These are phyloP conservation scores for Lophiotrema nucula DNA, from an alignment of 495 filamentous ascomycete genomes.

Conservation along the genomic window DNA sequence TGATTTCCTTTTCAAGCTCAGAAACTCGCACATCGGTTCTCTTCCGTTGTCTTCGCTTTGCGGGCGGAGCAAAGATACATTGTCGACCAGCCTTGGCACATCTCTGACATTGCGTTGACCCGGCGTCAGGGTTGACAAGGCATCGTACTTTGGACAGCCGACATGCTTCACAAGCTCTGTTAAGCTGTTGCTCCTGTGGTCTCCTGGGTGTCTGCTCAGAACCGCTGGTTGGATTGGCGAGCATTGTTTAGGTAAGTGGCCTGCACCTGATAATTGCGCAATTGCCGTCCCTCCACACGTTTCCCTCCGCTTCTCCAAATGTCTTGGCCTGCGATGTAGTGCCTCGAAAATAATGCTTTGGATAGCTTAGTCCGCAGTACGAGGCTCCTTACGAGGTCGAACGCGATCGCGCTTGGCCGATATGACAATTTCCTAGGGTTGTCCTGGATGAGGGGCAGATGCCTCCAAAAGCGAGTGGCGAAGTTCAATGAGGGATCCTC, in stretches of 20 bases:
- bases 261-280: too few relatives aligned
- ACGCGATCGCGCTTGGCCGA: too few relatives aligned
- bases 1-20: slow-evolving; percentile 32
- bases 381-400: too few relatives aligned
- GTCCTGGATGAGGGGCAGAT: too few relatives aligned
- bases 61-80: slow-evolving; percentile 31
- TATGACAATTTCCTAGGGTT: too few relatives aligned
- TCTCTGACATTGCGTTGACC: slow-evolving; percentile 27
- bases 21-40: slow-evolving; percentile 32
- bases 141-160: slow-evolving; percentile 34
- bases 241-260: slow-evolving; percentile 14
- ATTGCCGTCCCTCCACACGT: too few relatives aligned
- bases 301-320: too few relatives aligned
- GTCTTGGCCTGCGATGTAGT: too few relatives aligned
- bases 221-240: background rate
- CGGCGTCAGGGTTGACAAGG: slow-evolving; percentile 11
- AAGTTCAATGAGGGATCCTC: too few relatives aligned
- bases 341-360: too few relatives aligned
- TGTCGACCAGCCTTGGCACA: slow-evolving; percentile 28
- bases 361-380: too few relatives aligned
- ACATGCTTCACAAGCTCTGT: slow-evolving; percentile 33
- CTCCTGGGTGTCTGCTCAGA: slow-evolving; percentile 15
- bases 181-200: slow-evolving; percentile 29
- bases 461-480: too few relatives aligned
- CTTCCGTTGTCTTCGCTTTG: slow-evolving; percentile 32